Evolutionary conservation across 352 stramenopile genomes (phyloP).

Genomic region (Globisporangium middletonii): DNA sequence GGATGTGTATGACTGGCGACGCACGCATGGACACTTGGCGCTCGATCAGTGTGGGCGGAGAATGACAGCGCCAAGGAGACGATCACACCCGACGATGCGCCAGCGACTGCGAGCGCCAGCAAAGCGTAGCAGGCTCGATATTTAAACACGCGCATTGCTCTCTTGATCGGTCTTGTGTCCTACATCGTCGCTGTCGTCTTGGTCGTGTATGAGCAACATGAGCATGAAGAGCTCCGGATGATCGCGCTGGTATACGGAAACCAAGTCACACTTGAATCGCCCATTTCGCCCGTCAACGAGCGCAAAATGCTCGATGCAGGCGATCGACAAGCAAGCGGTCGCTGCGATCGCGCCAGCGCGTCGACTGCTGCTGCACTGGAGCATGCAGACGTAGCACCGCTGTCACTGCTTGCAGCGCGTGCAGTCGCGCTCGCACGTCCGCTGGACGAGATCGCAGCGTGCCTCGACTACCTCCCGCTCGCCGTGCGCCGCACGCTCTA

Average conservation of each 20-base stretch:
- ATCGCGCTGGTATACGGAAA: no score
- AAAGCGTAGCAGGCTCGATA: slow-evolving; percentile 10
- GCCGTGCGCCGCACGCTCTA: slow-evolving; percentile 38
- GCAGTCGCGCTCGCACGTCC: slow-evolving; percentile 24
- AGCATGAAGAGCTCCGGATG: no score
- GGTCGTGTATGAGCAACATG: no score
- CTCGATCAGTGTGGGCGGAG: slow-evolving; percentile 56
- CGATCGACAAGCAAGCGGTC: background rate
- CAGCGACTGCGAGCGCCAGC: slow-evolving; percentile 7
- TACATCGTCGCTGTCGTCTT: no score
- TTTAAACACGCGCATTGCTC: slow-evolving; percentile 10
- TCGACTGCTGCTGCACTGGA: background rate
- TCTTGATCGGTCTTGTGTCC: no score
- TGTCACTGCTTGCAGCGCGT: slow-evolving; percentile 26
- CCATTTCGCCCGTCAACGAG: no score
- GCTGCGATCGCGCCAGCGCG: no score
- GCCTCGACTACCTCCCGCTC: slow-evolving; percentile 36
- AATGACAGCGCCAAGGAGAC: slow-evolving; percentile 21
- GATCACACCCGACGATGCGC: slow-evolving; percentile 11
- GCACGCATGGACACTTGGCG: background rate
- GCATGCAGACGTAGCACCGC: background rate
- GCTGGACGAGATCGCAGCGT: slow-evolving; percentile 29
- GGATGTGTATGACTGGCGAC: background rate
- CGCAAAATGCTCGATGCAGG: background rate
- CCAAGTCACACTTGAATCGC: no score